Evolutionary conservation across 768 basidiomycete genomes (phyloP), one percentile per base, ranked within the genome.

Genomic region (Russula compacta): DNA sequence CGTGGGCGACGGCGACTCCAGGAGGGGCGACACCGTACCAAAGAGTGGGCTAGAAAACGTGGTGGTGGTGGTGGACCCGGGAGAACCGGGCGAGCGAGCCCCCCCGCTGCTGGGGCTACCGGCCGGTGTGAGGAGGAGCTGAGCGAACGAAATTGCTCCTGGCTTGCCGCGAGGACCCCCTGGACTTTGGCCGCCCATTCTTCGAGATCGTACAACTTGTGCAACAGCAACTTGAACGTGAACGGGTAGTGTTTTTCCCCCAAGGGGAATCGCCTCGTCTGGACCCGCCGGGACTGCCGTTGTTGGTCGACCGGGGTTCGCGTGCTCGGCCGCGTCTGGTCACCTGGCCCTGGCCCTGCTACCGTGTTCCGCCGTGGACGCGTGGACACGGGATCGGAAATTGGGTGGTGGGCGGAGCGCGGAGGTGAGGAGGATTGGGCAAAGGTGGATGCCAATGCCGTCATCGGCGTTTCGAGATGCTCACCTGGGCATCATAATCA

Each of bases 181-280:
- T 61, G 64, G 35, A 66, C 57, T 42, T 66, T 66, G 49, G 52
- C 59, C 36, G 56, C 64, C 66, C 66, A 66, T 35, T 59, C 64
- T 7, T 65, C 64, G 50, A 66, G 59, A 47, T 62, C 60, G 64
- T 66, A 66, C 36, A 66, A 50, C 47, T 65, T 66, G 60, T 66
- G 66, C 33, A 66, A 15, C 39, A 65, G 12, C 35, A 66, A 24
- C 53, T 66, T 66, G 58, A 65, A 66, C 24, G 66, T 65, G 57
- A 66, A 66, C n/a, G 60, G 64, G 54, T 65, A 66, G 35, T 58
- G 59, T 38, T 56, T 66, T 32, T 49, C 64, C 32, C 21, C 32
- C 33, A 65, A 15, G 10, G 64, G 64, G 35, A 64, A 66, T 39
- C 54, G 53, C 43, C 9, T 40, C 39, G 63, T 50, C 40, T 58